Evolutionary conservation across 805 yeast genomes (phyloP).

Genomic region (Sugiyamaella qingdaonensis): DNA sequence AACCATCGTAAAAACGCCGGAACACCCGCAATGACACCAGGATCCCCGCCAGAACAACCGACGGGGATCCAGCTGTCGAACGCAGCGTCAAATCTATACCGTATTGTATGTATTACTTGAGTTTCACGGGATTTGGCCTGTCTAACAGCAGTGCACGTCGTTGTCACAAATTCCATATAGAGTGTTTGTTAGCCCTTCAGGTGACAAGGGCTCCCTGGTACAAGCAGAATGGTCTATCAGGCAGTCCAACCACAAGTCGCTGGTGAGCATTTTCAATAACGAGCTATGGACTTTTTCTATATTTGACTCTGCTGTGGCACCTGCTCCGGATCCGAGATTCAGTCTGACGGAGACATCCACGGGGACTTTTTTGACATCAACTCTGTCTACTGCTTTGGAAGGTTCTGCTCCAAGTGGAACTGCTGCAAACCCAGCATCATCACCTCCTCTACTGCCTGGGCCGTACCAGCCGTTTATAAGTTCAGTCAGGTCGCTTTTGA

Average conservation of each 20-base stretch:
- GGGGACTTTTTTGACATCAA: conserved; percentile 27
- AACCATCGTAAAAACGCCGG: too few species aligned
- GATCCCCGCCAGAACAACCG: conserved; percentile 4
- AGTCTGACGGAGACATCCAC: conserved; percentile 26
- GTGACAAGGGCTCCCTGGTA: conserved; percentile 12
- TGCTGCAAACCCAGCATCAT: conserved; percentile 1
- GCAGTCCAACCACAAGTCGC: conserved; percentile 15
- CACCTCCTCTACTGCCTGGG: not conserved
- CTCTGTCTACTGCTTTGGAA: conserved; percentile 14
- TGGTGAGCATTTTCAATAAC: conserved; percentile 20
- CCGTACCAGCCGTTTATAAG: conserved; percentile 24
- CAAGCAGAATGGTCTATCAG: conserved; percentile 28
- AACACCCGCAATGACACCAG: not conserved
- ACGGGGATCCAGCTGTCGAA: conserved; percentile 4
- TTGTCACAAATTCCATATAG: conserved; percentile 22
- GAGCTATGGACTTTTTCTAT: conserved; percentile 30
- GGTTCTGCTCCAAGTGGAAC: not conserved
- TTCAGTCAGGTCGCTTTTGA: conserved; percentile 19
- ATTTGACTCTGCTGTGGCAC: conserved; percentile 13
- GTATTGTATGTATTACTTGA: not conserved
- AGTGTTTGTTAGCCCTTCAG: conserved; percentile 21
- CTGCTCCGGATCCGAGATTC: conserved; percentile 17
- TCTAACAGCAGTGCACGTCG: conserved; percentile 8
- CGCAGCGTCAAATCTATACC: conserved; percentile 2
- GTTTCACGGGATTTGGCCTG: too few species aligned